These are phyloP conservation scores for Candolleomyces eurysporus DNA, from an alignment of 768 basidiomycete genomes.

Conservation along the genomic window DNA sequence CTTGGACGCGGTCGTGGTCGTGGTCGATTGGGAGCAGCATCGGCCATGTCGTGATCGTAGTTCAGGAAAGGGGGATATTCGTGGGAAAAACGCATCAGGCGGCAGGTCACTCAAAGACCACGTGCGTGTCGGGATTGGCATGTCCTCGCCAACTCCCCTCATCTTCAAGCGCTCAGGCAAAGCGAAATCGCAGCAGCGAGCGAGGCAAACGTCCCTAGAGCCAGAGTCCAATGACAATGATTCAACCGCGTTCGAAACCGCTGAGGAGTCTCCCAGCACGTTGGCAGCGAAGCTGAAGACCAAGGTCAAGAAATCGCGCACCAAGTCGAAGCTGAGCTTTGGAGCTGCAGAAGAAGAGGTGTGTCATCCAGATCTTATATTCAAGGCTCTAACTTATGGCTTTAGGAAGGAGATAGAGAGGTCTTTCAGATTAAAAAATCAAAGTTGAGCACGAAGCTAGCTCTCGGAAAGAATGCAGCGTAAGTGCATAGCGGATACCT, in stretches of 20 bases:
- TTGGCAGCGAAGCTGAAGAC: slow-evolving; percentile 69
- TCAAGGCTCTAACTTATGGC: slow-evolving; percentile 25
- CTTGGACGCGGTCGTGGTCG: slow-evolving; percentile 60
- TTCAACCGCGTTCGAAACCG: slow-evolving; percentile 7
- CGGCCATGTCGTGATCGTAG: slow-evolving; percentile 32
- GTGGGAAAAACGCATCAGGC: slow-evolving; percentile 38
- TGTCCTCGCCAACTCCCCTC: slow-evolving; percentile 44
- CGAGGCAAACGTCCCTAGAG: slow-evolving; percentile 43
- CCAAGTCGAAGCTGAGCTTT: slow-evolving; percentile 74
- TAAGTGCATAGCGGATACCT: slow-evolving; percentile 23
- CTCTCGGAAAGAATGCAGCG: slow-evolving; percentile 56
- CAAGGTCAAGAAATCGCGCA: slow-evolving; percentile 63
- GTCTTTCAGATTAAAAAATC: slow-evolving; percentile 82
- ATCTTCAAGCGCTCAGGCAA: slow-evolving; percentile 49
- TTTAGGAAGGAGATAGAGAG: slow-evolving; percentile 57
- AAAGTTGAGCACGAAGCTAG: slow-evolving; percentile 63
- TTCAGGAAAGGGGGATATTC: slow-evolving; percentile 25
- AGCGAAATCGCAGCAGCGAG: slow-evolving; percentile 37
- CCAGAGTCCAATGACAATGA: slow-evolving; percentile 5
- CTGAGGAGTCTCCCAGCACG: slow-evolving; percentile 53
- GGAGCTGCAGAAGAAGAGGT: slow-evolving; percentile 65
- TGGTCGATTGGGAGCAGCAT: slow-evolving; percentile 40
- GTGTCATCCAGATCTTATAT: slow-evolving; percentile 17
- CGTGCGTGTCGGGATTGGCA: slow-evolving; percentile 26
- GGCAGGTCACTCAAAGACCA: slow-evolving; percentile 30